Evolutionary conservation across 176 grass and related monocot genomes (phyloP), one percentile per base, ranked within the genome.

Genomic region (Thinopyrum elongatum): DNA sequence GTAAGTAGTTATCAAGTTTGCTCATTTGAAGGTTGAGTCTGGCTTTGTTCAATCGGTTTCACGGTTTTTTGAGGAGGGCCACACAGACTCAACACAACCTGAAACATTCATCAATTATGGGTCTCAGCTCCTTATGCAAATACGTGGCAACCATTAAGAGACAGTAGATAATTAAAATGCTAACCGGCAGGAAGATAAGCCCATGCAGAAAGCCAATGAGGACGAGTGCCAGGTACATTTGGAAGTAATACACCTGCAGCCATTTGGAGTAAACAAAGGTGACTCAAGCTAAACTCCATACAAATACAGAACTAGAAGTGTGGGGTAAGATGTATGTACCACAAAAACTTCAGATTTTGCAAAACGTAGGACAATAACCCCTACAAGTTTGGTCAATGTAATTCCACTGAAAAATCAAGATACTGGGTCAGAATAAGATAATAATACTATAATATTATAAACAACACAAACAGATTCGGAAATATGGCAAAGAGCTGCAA

Each of bases 301-400:
- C 2, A 31, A 80, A 53, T 53, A 78, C 47, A 46, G 12, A 73
- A 38, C 57, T 86, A 82, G 35, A 82, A 41, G 19, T 79, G 31
- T 8, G 46, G 62, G 25, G 64, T 49, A 84, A 80, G 59, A 66
- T 78, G 74, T 49, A 84, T 60, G n/a, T 84, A 99, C 97, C 92
- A 99, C 97, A 91, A 99, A 99, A 78, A 96, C 87, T 99, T 99
- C 79, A 35, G 97, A 96, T 94, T 88, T 99, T 31, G 97, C 90
- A 85, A 99, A 99, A 70, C 31, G 93, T 47, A 99, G 88, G 83
- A 99, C 93, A 82, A 96, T 88, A 75, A 96, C 97, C 88, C 97
- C 97, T 30, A 90, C 97, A 72, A 99, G 94, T 82, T 99, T 99
- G 39, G 97, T 99, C 77, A 99, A 90, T 28, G 97, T 99, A 72